Percentiles rank a stretch among this genome's conserved stretches.
These are phyloP conservation scores for Mucor irregularis DNA, from an alignment of 371 early-diverging fungal genomes.

Conservation along the genomic window DNA sequence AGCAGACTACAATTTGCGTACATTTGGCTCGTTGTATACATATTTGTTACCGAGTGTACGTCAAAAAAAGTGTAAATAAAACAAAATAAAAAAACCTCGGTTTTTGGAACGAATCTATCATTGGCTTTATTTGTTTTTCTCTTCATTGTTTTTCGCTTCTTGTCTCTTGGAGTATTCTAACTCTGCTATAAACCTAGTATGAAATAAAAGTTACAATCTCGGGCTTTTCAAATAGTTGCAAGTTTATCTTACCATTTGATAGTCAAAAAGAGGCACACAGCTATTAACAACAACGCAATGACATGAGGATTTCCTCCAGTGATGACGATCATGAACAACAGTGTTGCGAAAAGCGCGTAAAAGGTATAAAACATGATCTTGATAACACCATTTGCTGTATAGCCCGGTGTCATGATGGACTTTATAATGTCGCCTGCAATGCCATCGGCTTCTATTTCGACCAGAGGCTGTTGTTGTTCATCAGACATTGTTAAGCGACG, in stretches of 20 bases:
- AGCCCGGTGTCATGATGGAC: conserved; percentile 64
- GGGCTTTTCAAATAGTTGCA: neutral
- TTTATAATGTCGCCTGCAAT: conserved; percentile 37
- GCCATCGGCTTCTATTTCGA: conserved; percentile 18
- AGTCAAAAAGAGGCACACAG: conserved; percentile 53
- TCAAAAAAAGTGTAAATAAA: neutral
- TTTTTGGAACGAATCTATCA: neutral
- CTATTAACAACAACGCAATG: conserved; percentile 48
- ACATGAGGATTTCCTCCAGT: conserved; percentile 59
- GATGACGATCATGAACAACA: conserved; percentile 38
- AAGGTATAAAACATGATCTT: conserved; percentile 59
- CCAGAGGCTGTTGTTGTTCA: neutral
- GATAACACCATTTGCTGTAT: conserved; percentile 55
- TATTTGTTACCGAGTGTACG: conserved; percentile 17
- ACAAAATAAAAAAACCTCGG: conserved; percentile 6
- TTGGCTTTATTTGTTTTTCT: neutral
- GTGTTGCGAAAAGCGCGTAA: conserved; percentile 55
- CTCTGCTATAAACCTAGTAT: conserved; percentile 25
- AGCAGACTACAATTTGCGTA: conserved; percentile 31
- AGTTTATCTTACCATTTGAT: conserved; percentile 50
- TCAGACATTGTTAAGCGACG: neutral
- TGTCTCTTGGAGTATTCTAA: conserved; percentile 11
- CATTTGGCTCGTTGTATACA: conserved; percentile 32
- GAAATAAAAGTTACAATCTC: neutral
- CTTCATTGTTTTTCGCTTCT: conserved; percentile 5